Base-by-base conservation (phyloP, 2,329 filamentous ascomycete genomes). In the Penicillium sp. region DNA sequence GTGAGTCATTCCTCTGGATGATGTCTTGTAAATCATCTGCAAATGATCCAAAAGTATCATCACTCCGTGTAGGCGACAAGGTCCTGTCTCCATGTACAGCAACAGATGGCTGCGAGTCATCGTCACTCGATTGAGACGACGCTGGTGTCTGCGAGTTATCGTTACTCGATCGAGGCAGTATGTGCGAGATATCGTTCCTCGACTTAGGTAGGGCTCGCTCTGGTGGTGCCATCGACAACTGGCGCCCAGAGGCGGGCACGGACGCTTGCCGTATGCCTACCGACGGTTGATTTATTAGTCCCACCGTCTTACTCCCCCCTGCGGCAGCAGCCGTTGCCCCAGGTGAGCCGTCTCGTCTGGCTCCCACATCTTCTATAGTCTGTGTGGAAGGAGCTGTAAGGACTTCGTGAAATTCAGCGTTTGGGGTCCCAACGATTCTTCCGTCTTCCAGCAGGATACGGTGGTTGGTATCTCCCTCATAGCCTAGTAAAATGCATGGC, bases 201-300 rank as follows among this genome's bases (percentile, higher is more conserved):
- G 43, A 32, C 29, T 34, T 45, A 45, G 43, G 43, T 34, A 31
- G 43, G 24, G 29, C 29, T n/a, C 29, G 43, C 43, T 34, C 43
- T 45, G 24, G 43, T 8, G 43, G 43, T 8, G 3, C 43, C 39
- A 39, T 46, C 18, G 42, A 52, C 22, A 47, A 31, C 16, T 47
- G 42, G 38, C n/a, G 42, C 32, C 43, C 49, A 11, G 42, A 52
- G 34, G 43, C 49, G 9, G 49, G 49, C 31, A 52, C 31, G 31
- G 49, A 52, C 47, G 34, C 31, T n/a, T 52, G 49, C 22, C 24
- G 42, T 32, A 52, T 52, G 16, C 34, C 44, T 46, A 47, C 49
- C 39, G 31, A 52, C 27, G 27, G 42, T 52, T 52, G 31, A 13
- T 52, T 52, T 52, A 52, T 47, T 52, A 52, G 43, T 52, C 31